Evolutionary conservation across 176 grass and related monocot species (phyloP).

Genomic region (Eragrostis curvula): DNA sequence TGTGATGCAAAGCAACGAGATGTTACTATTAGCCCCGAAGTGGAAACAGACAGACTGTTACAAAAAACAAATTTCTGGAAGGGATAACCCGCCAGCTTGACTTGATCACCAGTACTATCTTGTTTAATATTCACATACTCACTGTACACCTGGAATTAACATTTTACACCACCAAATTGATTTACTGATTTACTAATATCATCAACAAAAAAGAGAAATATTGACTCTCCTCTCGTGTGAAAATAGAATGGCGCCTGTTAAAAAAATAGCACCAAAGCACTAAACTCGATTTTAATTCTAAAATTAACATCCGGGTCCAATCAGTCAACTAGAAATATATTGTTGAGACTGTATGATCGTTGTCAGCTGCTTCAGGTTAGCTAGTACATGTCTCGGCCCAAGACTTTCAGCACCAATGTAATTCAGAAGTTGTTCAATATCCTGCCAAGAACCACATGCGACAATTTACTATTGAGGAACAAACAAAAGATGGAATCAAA

Average conservation of each 20-base stretch:
- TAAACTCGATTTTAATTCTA: slow-evolving; percentile 31
- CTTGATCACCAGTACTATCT: too few species aligned
- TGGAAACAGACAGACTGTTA: too few species aligned
- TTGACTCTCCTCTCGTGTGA: neutral
- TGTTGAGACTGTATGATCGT: slow-evolving; percentile 67
- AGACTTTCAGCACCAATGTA: slow-evolving; percentile 83
- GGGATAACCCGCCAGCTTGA: too few species aligned
- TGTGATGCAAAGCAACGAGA: too few species aligned
- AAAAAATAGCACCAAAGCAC: slow-evolving; percentile 48
- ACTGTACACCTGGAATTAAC: slow-evolving; percentile 35
- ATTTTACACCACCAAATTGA: slow-evolving; percentile 14
- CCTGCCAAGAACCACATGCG: slow-evolving; percentile 31
- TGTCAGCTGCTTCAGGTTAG: slow-evolving; percentile 89
- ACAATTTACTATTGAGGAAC: slow-evolving; percentile 2
- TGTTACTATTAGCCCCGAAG: too few species aligned
- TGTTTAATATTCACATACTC: neutral
- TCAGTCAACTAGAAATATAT: slow-evolving; percentile 57
- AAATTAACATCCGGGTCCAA: slow-evolving; percentile 18
- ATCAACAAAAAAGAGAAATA: neutral
- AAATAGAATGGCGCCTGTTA: slow-evolving; percentile 35
- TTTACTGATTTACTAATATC: slow-evolving; percentile 34
- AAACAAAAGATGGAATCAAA: slow-evolving; percentile 22
- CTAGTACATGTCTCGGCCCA: slow-evolving; percentile 82
- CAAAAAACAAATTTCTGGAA: too few species aligned
- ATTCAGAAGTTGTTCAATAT: slow-evolving; percentile 91